Evolutionary conservation across 495 filamentous ascomycete genomes (phyloP).

Genomic region (Parmelia sp.): DNA sequence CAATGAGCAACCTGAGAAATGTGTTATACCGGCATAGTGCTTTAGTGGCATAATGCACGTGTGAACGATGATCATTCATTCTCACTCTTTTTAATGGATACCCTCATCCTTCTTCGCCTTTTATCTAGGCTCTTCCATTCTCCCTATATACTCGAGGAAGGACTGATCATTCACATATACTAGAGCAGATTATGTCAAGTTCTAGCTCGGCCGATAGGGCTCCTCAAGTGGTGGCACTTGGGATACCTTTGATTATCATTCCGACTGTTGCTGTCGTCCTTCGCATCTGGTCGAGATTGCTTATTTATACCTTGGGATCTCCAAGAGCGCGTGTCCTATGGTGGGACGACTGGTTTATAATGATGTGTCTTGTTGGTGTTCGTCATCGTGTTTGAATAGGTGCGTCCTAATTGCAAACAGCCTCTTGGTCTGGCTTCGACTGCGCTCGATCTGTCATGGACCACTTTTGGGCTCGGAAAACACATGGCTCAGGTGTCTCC

Average conservation of each 20-base stretch:
- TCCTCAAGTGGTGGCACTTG: neutral
- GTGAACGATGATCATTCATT: neutral
- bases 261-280: slow-evolving; percentile 10
- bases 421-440: neutral
- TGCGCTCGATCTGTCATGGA: neutral
- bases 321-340: slow-evolving; percentile 6
- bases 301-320: slow-evolving; percentile 1
- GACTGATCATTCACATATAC: neutral
- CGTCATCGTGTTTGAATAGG: neutral
- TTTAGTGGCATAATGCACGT: neutral
- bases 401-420: slow-evolving; percentile 1
- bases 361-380: slow-evolving; percentile 6
- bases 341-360: slow-evolving; percentile 16
- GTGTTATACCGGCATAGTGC: neutral
- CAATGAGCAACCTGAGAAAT: neutral
- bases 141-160: neutral
- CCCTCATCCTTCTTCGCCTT: neutral
- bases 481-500: neutral
- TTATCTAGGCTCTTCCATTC: neutral
- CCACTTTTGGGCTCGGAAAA: slow-evolving; percentile 5
- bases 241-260: slow-evolving; percentile 1
- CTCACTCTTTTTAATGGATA: neutral
- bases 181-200: neutral
- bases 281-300: slow-evolving; percentile 15
- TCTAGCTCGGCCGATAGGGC: neutral